Base-by-base conservation (phyloP, 1,284 basidiomycete genomes). In the Cryptococcus sp. region DNA sequence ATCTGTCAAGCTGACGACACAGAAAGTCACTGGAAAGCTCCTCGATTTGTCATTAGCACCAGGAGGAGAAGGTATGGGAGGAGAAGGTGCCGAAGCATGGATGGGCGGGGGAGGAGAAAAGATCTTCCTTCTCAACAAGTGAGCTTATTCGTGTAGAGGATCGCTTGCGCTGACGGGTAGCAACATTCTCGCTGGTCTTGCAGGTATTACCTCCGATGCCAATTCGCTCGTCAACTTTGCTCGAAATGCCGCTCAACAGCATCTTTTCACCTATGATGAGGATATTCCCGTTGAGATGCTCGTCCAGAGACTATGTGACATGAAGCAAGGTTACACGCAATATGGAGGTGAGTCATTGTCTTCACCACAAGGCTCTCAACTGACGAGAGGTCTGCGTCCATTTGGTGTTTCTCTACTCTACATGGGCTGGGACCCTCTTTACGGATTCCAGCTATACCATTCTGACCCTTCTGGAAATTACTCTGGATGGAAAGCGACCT, bases 321-420 rank as follows among this genome's bases (percentile, higher is more conserved):
- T 97, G 80, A 98, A 98, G 79, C 94, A 98, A 74, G 92, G 93
- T 9, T 98, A 98, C 74, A 98, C 94, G 43, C 94, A 98, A 71
- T 96, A 85, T 60, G 94, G 94, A 78, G 93, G 91, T 87, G 63
- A 57, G 81, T 73, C 18, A 32, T 25, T 47, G 46, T 31, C 34
- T 19, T 39, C 7, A 39, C 5, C 7, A 7, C 43, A 43, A 25
- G 10, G 46, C 36, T 18, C 25, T 4, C 3, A 41, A 24, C 41
- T 55, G 32, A 32, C 47, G 11, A 16, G 63, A 91, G 89, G 92
- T 80, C 84, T 98, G 31, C 89, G 94, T 54, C 94, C 94, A 22
- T 98, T 98, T 73, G 96, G 94, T 67, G 96, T 98, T 18, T 94
- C 92, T 24, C 80, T 98, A 49, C 83, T 98, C 45, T 98, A 98